These are phyloP conservation scores for Saccharomycopsis vini DNA, from an alignment of 805 yeast genomes.

Conservation along the genomic window DNA sequence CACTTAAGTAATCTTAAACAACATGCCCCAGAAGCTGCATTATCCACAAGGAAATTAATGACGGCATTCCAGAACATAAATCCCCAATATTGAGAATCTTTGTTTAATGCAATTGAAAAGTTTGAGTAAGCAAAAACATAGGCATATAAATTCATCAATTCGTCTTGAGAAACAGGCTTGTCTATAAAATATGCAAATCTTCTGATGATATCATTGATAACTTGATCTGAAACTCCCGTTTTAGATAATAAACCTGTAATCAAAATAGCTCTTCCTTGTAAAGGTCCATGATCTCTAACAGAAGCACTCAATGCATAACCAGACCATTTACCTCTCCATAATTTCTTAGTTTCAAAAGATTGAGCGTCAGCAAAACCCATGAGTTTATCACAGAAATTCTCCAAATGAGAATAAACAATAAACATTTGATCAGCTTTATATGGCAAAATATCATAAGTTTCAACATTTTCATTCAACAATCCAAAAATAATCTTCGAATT, in stretches of 20 bases:
- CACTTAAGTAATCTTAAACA: slow-evolving; percentile 18
- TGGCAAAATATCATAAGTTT: slow-evolving; percentile 9
- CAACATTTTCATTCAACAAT: slow-evolving; percentile 7
- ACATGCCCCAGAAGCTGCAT: slow-evolving; percentile 25
- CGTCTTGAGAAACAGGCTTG: slow-evolving; percentile 22
- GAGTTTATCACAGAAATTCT: slow-evolving; percentile 49
- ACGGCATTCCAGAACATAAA: slow-evolving; percentile 19
- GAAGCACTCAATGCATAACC: slow-evolving; percentile 56
- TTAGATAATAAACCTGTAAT: slow-evolving; percentile 62
- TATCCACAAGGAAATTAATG: slow-evolving; percentile 22
- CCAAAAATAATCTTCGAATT: slow-evolving; percentile 16
- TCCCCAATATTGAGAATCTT: slow-evolving; percentile 8
- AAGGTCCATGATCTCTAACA: slow-evolving; percentile 43
- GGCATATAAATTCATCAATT: slow-evolving; percentile 25
- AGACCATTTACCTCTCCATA: slow-evolving; percentile 61
- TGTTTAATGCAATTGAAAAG: slow-evolving; percentile 29
- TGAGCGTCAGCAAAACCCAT: slow-evolving; percentile 42
- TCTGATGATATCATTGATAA: slow-evolving; percentile 32
- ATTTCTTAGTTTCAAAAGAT: slow-evolving; percentile 20
- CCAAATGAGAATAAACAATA: slow-evolving; percentile 34
- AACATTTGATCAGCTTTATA: slow-evolving; percentile 12
- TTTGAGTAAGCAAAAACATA: slow-evolving; percentile 34
- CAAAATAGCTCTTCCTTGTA: slow-evolving; percentile 60
- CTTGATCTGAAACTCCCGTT: slow-evolving; percentile 51
- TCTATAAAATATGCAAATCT: slow-evolving; percentile 25